phyloP scores from a whole-genome alignment of 139 green algal species.

The Chlorella sorokiniana region DNA sequence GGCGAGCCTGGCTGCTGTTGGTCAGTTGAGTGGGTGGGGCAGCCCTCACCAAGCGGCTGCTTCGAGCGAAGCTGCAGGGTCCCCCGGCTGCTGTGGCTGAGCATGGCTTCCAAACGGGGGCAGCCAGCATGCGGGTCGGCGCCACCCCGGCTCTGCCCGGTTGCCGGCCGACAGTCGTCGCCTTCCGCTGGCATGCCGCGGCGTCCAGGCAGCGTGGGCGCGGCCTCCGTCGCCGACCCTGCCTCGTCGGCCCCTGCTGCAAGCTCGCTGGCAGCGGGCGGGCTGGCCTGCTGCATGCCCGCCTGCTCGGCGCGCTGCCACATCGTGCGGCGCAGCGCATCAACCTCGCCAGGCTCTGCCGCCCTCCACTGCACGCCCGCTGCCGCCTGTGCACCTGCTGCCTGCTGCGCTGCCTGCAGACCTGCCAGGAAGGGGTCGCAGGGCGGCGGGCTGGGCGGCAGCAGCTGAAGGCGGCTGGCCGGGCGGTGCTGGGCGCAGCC shows the following conservation, averaged over 20 bases:
- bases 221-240: no score
- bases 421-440: constrained; percentile 13
- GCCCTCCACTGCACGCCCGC: background rate
- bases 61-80: background rate
- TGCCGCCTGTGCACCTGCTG: background rate
- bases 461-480: constrained; percentile 11
- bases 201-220: no score
- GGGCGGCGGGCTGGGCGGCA: constrained; percentile 2
- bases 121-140: no score
- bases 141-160: no score
- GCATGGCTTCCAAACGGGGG: no score
- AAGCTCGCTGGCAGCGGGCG: no score
- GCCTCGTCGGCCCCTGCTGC: no score
- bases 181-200: no score
- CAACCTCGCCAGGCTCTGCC: background rate
- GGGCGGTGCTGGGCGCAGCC: background rate
- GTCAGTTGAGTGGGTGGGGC: no score
- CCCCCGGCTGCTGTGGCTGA: no score
- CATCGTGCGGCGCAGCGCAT: background rate
- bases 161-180: no score
- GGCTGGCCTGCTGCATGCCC: no score
- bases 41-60: background rate
- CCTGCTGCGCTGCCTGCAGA: background rate
- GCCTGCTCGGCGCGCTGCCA: background rate
- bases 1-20: constrained; percentile 6